Base-by-base conservation (phyloP, 352 stramenopile genomes). In the Phytophthora tentaculata region DNA sequence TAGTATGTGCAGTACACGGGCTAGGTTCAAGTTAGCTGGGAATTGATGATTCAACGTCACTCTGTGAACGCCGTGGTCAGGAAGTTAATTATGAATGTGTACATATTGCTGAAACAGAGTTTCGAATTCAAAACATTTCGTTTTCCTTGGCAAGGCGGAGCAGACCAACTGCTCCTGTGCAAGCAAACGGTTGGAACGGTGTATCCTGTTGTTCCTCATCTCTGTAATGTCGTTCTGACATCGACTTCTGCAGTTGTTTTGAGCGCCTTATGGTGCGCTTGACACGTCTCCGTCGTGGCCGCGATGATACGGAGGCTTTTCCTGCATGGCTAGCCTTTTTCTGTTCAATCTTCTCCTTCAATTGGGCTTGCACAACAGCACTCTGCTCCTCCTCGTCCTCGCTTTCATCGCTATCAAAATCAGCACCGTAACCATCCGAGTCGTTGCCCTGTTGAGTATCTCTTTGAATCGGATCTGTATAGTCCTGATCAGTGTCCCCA, bases 71-170 rank as follows among this genome's bases (percentile, higher is more conserved):
- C n/a, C n/a, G n/a, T n/a, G n/a, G n/a, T n/a, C n/a, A n/a, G n/a
- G n/a, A n/a, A n/a, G n/a, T n/a, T n/a, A n/a, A n/a, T n/a, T n/a
- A n/a, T n/a, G n/a, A n/a, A n/a, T n/a, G n/a, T n/a, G n/a, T n/a
- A n/a, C n/a, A n/a, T n/a, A n/a, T n/a, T n/a, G n/a, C n/a, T n/a
- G n/a, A n/a, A n/a, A n/a, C n/a, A n/a, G n/a, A n/a, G n/a, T n/a
- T n/a, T n/a, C n/a, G n/a, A n/a, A n/a, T 71, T 88, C 71, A 90
- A 74, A 91, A 90, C 53, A 84, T 71, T 78, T 92, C 83, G 43
- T 90, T 89, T 50, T 91, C 84, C 63, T 94, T 94, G 7, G 84
- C 84, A 47, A 79, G 66, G 17, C 81, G 81, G 28, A 94, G 74
- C 26, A 90, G 48, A 12, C 69, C 66, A 47, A 94, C 66, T 3